phyloP scores from a whole-genome alignment of 352 stramenopile genomes.

The Globisporangium irregulare region DNA sequence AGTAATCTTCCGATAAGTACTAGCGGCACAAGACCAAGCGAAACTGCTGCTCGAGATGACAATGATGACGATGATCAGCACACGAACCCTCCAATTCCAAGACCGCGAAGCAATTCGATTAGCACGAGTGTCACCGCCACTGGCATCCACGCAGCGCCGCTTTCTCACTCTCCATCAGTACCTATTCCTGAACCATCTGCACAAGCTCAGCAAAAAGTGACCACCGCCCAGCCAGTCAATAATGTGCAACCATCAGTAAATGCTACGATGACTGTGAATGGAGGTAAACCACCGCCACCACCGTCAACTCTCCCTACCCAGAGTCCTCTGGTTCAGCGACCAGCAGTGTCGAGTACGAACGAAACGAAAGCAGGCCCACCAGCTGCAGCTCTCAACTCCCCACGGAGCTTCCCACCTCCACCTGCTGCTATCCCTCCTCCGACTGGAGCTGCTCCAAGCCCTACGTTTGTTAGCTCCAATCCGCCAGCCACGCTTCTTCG shows the following conservation, averaged over 20 bases:
- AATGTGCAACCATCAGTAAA: not conserved
- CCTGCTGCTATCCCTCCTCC: not conserved
- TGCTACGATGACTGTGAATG: not conserved
- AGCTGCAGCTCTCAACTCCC: not conserved
- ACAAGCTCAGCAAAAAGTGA: not conserved
- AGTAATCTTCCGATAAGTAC: too few relatives aligned
- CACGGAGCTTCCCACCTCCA: not conserved
- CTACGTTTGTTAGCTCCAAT: not conserved
- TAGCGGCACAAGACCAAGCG: not conserved
- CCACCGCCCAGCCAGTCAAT: not conserved
- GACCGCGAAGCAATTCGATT: conserved; percentile 16
- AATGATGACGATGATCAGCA: not conserved
- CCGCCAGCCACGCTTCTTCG: not conserved
- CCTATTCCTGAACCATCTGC: not conserved
- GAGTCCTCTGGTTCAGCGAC: not conserved
- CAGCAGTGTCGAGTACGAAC: not conserved
- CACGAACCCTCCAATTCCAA: not conserved
- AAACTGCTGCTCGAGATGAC: not conserved
- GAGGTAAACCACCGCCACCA: not conserved
- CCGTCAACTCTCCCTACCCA: not conserved
- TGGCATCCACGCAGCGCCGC: not conserved
- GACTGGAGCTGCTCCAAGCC: not conserved
- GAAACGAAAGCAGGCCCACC: conserved; percentile 5
- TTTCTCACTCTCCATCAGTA: not conserved
- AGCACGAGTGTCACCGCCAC: not conserved